Conservation (phyloP, 2,329 filamentous ascomycete species). For the Aurifilum marmelostoma region DNA sequence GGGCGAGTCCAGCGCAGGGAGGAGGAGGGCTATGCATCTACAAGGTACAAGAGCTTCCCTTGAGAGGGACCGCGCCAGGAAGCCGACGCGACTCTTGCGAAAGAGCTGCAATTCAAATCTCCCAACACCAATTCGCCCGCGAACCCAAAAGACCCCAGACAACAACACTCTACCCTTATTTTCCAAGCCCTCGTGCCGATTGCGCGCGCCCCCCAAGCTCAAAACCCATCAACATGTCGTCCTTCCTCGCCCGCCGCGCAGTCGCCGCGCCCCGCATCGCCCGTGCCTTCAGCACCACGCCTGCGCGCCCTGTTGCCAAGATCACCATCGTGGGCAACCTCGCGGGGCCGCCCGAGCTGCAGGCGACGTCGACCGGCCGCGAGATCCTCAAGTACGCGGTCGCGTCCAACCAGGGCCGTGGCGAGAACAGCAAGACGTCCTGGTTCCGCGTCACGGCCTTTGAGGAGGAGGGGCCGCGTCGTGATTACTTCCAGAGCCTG, state of each 20-base stretch:
- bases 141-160: background rate
- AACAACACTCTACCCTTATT: background rate
- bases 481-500: constrained; percentile 73
- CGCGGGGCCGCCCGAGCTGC: constrained; percentile 77
- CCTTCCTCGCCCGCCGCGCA: constrained; percentile 34
- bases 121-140: background rate
- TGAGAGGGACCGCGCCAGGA: background rate
- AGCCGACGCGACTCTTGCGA: background rate
- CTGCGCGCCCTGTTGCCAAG: constrained; percentile 69
- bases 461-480: constrained; percentile 64
- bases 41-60: constrained; percentile 7
- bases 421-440: constrained; percentile 75
- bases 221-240: constrained; percentile 30
- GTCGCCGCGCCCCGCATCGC: constrained; percentile 43
- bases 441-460: constrained; percentile 87
- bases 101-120: background rate
- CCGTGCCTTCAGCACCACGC: constrained; percentile 78
- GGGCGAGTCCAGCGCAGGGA: background rate
- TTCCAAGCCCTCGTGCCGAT: background rate
- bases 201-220: background rate
- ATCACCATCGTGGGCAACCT: constrained; percentile 89
- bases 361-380: constrained; percentile 68
- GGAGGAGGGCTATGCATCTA: constrained; percentile 2
- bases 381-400: constrained; percentile 80
- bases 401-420: constrained; percentile 67